phyloP scores from a whole-genome alignment of 495 filamentous ascomycete genomes.

The Trichoderma erinaceum region DNA sequence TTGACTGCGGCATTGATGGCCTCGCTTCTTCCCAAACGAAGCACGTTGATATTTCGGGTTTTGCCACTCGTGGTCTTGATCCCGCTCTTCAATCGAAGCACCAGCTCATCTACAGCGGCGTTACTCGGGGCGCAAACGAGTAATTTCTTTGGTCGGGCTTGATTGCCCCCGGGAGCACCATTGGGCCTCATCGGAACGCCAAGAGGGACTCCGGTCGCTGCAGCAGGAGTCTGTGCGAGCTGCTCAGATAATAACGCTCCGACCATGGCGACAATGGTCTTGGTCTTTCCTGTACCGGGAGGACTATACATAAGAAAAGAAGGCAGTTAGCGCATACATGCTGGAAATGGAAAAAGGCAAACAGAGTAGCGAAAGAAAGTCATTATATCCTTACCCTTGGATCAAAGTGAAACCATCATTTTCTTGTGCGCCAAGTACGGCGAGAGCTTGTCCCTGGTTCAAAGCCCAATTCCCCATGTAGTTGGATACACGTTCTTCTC shows the following conservation, averaged over 20 bases:
- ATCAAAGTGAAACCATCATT: constrained; percentile 96
- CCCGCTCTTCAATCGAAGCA: constrained; percentile 84
- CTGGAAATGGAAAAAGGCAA: neutral
- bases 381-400: constrained; percentile 57
- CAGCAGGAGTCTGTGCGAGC: constrained; percentile 38
- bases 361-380: neutral
- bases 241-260: constrained; percentile 69
- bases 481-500: constrained; percentile 58
- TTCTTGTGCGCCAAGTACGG: constrained; percentile 81
- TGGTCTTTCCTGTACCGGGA: constrained; percentile 95
- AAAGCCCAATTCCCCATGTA: constrained; percentile 71
- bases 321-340: neutral
- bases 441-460: constrained; percentile 86
- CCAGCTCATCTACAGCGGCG: constrained; percentile 92
- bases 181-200: constrained; percentile 44
- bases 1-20: constrained; percentile 84
- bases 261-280: constrained; percentile 94
- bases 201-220: constrained; percentile 30
- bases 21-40: constrained; percentile 88
- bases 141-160: constrained; percentile 61
- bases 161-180: constrained; percentile 26
- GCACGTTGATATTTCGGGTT: constrained; percentile 66
- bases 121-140: constrained; percentile 96
- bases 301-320: constrained; percentile 45
- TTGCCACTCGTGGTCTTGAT: constrained; percentile 72